These are phyloP conservation scores for Stagonosporopsis tanaceti DNA, from an alignment of 2,329 filamentous ascomycete genomes.

Conservation along the genomic window DNA sequence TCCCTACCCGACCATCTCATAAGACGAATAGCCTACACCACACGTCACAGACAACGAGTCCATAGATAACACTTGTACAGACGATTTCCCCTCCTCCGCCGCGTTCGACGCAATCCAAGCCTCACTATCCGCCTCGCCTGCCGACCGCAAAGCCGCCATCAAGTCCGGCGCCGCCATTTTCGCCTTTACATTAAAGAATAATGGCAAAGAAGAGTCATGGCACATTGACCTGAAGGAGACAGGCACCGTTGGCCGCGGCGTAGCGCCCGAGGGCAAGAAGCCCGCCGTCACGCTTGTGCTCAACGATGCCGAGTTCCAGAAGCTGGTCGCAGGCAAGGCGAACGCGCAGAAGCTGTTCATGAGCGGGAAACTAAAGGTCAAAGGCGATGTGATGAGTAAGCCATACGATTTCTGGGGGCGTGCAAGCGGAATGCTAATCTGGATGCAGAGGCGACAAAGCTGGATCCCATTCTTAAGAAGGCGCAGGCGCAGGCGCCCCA, in stretches of 20 bases:
- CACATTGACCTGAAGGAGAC: constrained; percentile 94
- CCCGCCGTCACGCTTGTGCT: constrained; percentile 87
- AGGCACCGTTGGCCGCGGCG: constrained; percentile 80
- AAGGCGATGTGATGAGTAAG: constrained; percentile 89
- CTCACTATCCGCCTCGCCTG: constrained; percentile 72
- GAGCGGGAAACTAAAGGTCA: constrained; percentile 98
- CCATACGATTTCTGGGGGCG: no score
- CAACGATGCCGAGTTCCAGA: constrained; percentile 85
- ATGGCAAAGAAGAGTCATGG: constrained; percentile 84
- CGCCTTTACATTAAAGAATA: constrained; percentile 92
- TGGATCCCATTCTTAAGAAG: constrained; percentile 76
- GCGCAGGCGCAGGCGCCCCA: constrained; percentile 39
- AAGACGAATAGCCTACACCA: neutral
- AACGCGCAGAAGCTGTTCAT: constrained; percentile 97
- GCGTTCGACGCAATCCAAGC: constrained; percentile 89
- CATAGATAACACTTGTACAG: constrained; percentile 24
- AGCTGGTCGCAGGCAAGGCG: constrained; percentile 83
- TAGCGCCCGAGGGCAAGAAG: constrained; percentile 73
- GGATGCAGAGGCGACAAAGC: constrained; percentile 74
- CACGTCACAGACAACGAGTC: neutral
- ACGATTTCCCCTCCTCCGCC: constrained; percentile 83
- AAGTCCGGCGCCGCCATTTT: constrained; percentile 89
- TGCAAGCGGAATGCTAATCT: neutral
- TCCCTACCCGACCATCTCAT: neutral
- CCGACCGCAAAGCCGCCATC: constrained; percentile 84